Base-by-base conservation (phyloP, 345 rosid species). In the Zanthoxylum bungeanum region DNA sequence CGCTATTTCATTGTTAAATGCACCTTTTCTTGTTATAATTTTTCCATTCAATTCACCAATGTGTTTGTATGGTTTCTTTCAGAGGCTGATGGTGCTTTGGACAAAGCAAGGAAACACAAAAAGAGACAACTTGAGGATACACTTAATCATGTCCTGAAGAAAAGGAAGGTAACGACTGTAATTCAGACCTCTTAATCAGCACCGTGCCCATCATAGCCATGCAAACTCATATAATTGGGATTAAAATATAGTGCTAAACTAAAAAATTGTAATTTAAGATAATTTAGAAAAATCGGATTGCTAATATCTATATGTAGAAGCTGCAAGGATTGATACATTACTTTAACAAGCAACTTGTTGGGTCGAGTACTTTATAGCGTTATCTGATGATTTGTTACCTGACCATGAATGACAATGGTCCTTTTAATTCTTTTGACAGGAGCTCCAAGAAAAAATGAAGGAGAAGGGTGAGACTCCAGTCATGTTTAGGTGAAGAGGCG, bases 1-100 rank as follows among this genome's bases (percentile, higher is more conserved):
- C 44, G 17, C n/a, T 33, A 22, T 50, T 72, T 55, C 69, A 34
- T 33, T 62, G 60, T 42, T 39, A 59, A 57, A 11, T 42, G 57
- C 47, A 64, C 50, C 22, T 62, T 59, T 72, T 24, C n/a, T 8
- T 22, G 64, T 36, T 64, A 19, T 55, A 52, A 33, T 50, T 71
- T 50, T 40, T 70, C 31, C 46, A 60, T 50, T 63, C 36, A 63
- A 74, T 24, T 75, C 60, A 66, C 60, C 28, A 34, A 69, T 60
- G 11, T 70, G 28, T 55, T 6, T 60, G 3, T 55, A 42, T 71
- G 67, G 34, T 64, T 80, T 82, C 81, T 27, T 85, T 76, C 80
- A 95, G 99, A 92, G 87, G 97, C 99, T 71, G 99, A 95, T 83
- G 99, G 99, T 79, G 98, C 99, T 52, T 75, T 95, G 76, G 99